phyloP scores from a whole-genome alignment of 257 asterid genomes.

The Petunia secreta region DNA sequence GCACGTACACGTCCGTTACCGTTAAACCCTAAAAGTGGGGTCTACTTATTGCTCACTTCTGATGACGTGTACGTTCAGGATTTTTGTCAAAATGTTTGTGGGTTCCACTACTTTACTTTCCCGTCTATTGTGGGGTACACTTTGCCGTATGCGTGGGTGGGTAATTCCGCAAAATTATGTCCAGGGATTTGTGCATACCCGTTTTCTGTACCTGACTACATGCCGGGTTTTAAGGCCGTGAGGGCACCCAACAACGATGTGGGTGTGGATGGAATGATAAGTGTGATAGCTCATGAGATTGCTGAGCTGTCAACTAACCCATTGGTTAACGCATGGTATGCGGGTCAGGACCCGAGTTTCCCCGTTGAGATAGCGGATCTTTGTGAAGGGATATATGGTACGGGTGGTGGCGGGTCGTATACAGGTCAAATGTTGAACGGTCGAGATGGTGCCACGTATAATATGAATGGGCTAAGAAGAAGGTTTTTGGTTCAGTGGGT shows the following conservation, averaged over 20 bases:
- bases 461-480: conserved; percentile 82
- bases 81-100: conserved; percentile 75
- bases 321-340: conserved; percentile 83
- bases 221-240: conserved; percentile 60
- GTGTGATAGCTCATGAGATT: conserved; percentile 86
- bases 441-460: conserved; percentile 76
- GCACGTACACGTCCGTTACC: conserved; percentile 73
- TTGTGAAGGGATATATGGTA: conserved; percentile 90
- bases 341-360: conserved; percentile 76
- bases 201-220: conserved; percentile 69
- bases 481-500: conserved; percentile 93
- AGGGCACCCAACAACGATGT: conserved; percentile 78
- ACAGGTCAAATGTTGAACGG: conserved; percentile 84
- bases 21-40: conserved; percentile 67
- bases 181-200: conserved; percentile 87
- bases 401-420: conserved; percentile 87
- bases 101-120: conserved; percentile 83
- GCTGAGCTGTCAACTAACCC: conserved; percentile 86
- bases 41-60: conserved; percentile 73
- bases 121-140: conserved; percentile 93
- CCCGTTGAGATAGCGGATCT: conserved; percentile 94
- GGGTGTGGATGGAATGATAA: conserved; percentile 89
- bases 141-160: conserved; percentile 94
- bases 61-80: conserved; percentile 73
- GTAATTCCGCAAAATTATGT: conserved; percentile 76